Base-by-base conservation (phyloP, 2,329 filamentous ascomycete genomes). In the Fusarium denticulatum region DNA sequence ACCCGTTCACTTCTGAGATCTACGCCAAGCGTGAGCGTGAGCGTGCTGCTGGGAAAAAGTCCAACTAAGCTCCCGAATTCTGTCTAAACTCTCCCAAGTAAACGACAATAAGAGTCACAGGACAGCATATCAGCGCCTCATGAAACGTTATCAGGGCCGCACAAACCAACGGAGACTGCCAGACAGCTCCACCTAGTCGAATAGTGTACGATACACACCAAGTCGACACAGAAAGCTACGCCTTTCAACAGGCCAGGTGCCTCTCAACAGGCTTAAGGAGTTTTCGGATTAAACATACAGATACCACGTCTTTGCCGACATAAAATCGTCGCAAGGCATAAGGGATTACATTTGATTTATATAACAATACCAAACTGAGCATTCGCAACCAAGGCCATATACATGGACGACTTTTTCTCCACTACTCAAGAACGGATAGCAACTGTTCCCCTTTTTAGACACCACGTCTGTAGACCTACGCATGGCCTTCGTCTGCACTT, bases 1-100 rank as follows among this genome's bases (percentile, higher is more conserved):
- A 98, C 83, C 96, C 96, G 9, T 99, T 98, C 84, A 99, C 96
- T 12, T 90, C 91, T 7, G 93, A 89, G 74, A 99, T 99, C 80
- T 99, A 98, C 82, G 93, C 92, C 75, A 97, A 96, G 90, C 88
- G 94, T 69, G 93, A 95, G 64, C 83, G 83, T 64, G 86, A 90
- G 80, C 85, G 87, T 72, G 87, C 86, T 36, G 84, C 84, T 64
- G 82, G 81, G 76, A 89, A 89, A 84, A 90, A 90, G 83, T 81
- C 83, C 74, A 85, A 84, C 73, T 89, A 81, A 84, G 34, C 37
- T 18, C 14, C 12, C 56, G 34, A 26, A 37, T 46, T 42, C 42
- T 34, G 64, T 52, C 56, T 47, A 26, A 42, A 24, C 55, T 58
- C 59, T 66, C 50, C 28, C 50, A 71, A 58, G 46, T 68, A 53